phyloP scores from a whole-genome alignment of 208 protist species.

The Trypanosoma mega region DNA sequence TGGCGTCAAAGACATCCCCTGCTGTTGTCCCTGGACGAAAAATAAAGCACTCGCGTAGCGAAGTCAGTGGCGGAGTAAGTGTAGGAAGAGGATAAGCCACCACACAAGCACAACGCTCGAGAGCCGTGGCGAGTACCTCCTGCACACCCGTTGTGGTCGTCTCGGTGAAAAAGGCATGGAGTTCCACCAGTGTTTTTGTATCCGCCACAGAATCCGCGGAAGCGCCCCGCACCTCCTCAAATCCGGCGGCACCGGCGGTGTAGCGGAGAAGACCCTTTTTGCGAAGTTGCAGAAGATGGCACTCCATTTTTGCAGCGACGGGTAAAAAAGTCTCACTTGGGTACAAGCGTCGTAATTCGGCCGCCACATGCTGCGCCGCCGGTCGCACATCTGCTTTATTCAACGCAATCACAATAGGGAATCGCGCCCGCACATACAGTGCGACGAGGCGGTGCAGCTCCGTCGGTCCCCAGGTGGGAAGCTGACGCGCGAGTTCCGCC shows the following conservation, averaged over 20 bases:
- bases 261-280: slow-evolving; percentile 58
- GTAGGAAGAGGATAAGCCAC: slow-evolving; percentile 64
- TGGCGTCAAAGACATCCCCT: slow-evolving; percentile 68
- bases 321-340: slow-evolving; percentile 73
- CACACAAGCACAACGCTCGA: slow-evolving; percentile 48
- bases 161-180: slow-evolving; percentile 17
- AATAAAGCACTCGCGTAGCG: slow-evolving; percentile 70
- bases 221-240: slow-evolving; percentile 9
- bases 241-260: slow-evolving; percentile 39
- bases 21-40: slow-evolving; percentile 70
- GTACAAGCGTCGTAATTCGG: slow-evolving; percentile 46
- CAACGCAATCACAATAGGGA: slow-evolving; percentile 89
- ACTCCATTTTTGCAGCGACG: slow-evolving; percentile 81
- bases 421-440: slow-evolving; percentile 86
- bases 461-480: slow-evolving; percentile 55
- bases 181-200: slow-evolving; percentile 9
- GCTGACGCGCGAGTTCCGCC: slow-evolving; percentile 25
- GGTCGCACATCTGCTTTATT: slow-evolving; percentile 90
- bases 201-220: background rate
- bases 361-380: slow-evolving; percentile 36
- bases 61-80: slow-evolving; percentile 48
- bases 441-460: slow-evolving; percentile 91
- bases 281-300: slow-evolving; percentile 63
- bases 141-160: slow-evolving; percentile 75
- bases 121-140: slow-evolving; percentile 66